Evolutionary conservation across 2,329 filamentous ascomycete species (phyloP).

Genomic region (Passalora sequoiae): DNA sequence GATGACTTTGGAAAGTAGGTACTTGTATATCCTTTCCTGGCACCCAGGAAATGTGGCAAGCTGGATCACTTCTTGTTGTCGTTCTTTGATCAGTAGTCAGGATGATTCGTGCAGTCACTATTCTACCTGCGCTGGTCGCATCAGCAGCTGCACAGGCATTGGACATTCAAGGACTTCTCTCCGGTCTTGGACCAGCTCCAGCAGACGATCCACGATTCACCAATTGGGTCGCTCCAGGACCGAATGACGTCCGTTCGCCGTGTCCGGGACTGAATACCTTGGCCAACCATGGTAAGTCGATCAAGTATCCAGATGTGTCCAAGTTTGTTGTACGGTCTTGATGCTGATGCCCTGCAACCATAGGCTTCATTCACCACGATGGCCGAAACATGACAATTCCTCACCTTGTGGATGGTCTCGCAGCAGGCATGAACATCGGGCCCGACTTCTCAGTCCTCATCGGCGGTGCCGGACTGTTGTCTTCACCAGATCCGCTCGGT

Average conservation of each 20-base stretch:
- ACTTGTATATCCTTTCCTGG: too few relatives aligned
- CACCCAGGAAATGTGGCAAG: too few relatives aligned
- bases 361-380: slow-evolving; percentile 20
- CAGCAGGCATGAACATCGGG: slow-evolving; percentile 27
- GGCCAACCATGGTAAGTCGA: slow-evolving; percentile 23
- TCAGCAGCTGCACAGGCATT: slow-evolving; percentile 5
- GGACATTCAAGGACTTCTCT: slow-evolving; percentile 19
- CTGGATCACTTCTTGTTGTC: too few relatives aligned
- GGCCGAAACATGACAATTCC: slow-evolving; percentile 23
- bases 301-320: too few relatives aligned
- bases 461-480: slow-evolving; percentile 27
- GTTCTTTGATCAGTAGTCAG: too few relatives aligned
- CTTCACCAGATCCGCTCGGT: slow-evolving; percentile 16
- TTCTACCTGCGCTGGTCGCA: slow-evolving; percentile 6
- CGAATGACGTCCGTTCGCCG: slow-evolving; percentile 27
- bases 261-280: slow-evolving; percentile 27
- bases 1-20: too few relatives aligned
- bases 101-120: slow-evolving; percentile 6
- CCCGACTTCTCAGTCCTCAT: slow-evolving; percentile 28
- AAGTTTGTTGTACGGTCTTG: too few relatives aligned
- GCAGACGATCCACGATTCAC: slow-evolving; percentile 26
- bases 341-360: too few relatives aligned
- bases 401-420: slow-evolving; percentile 23
- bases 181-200: slow-evolving; percentile 23
- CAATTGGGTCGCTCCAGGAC: slow-evolving; percentile 24